Base-by-base conservation (phyloP, 2,329 filamentous ascomycete species). In the Alternaria tenuissima region DNA sequence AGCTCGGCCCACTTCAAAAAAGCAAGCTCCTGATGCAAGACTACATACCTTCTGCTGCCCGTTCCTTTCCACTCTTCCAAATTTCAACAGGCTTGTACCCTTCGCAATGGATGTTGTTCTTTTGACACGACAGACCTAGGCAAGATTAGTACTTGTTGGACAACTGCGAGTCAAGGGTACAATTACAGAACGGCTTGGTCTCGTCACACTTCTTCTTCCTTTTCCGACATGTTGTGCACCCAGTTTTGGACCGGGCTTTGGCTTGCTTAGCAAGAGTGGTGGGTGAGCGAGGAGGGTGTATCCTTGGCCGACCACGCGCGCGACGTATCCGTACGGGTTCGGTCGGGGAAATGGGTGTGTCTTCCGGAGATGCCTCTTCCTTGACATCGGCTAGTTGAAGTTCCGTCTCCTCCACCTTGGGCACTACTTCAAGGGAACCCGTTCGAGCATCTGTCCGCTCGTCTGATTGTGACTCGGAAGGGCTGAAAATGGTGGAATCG, bases 41-140 rank as follows among this genome's bases (percentile, higher is more conserved):
- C 26, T 5, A 47, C 68, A 36, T 38, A 85, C 84, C 81, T 77
- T 92, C 88, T 81, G 91, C 89, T 34, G 87, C 85, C 73, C 85
- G 90, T 77, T 94, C 91, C 75, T 88, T 92, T 28, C 93, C 92
- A 73, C 92, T 94, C 77, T 89, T 92, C 93, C 93, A 97, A 53
- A 93, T 86, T 59, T 92, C 90, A 76, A 93, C 93, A 63, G 92
- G 90, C 52, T 92, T 91, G 74, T 96, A 97, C 12, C 93, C 93
- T 79, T 96, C 93, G 75, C 93, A 97, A 12, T 94, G 88, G 12
- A 96, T 92, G 8, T 93, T 92, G 76, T 96, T 97, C 84, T 96
- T 97, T 80, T 95, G 90, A 74, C 93, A 97, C 71, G 96, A 96
- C 78, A 92, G 85, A 70, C 91, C 90, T 93, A 63, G 49, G 59